These are phyloP conservation scores for Penicillium oxalicum DNA, from an alignment of 2,329 filamentous ascomycete species.

Conservation along the genomic window DNA sequence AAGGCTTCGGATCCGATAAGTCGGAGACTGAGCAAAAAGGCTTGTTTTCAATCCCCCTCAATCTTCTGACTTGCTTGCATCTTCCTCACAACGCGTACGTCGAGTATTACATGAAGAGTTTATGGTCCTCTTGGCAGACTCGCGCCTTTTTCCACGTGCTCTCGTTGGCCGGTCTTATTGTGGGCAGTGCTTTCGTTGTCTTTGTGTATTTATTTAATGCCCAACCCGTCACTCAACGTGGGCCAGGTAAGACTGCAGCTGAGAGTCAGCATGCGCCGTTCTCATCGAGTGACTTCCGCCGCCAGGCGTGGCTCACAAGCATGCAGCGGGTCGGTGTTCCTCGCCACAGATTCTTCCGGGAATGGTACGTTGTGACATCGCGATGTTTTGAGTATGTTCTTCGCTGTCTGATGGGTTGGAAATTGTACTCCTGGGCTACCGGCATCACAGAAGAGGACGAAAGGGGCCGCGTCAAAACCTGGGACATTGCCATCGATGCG, in stretches of 20 bases:
- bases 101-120: slow-evolving; percentile 21
- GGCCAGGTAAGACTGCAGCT: slow-evolving; percentile 30
- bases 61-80: slow-evolving; percentile 45
- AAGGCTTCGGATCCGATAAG: slow-evolving; percentile 67
- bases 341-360: slow-evolving; percentile 76
- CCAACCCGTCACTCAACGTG: slow-evolving; percentile 51
- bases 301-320: slow-evolving; percentile 86
- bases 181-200: slow-evolving; percentile 52
- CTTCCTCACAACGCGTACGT: slow-evolving; percentile 20
- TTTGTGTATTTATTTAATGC: slow-evolving; percentile 52
- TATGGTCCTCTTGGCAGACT: slow-evolving; percentile 35
- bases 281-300: slow-evolving; percentile 79
- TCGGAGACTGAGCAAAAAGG: slow-evolving; percentile 60
- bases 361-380: slow-evolving; percentile 70
- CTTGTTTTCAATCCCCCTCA: slow-evolving; percentile 58
- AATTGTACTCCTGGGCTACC: slow-evolving; percentile 70
- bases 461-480: slow-evolving; percentile 78
- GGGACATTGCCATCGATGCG: slow-evolving; percentile 88
- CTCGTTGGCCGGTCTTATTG: slow-evolving; percentile 47
- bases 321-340: slow-evolving; percentile 91
- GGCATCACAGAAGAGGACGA: slow-evolving; percentile 81
- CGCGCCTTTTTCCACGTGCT: slow-evolving; percentile 40
- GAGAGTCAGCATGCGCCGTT: slow-evolving; percentile 39
- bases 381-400: slow-evolving; percentile 79
- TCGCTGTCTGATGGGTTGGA: slow-evolving; percentile 69